Conservation (phyloP, 352 stramenopile species). For the Globisporangium rhizosaccharum region DNA sequence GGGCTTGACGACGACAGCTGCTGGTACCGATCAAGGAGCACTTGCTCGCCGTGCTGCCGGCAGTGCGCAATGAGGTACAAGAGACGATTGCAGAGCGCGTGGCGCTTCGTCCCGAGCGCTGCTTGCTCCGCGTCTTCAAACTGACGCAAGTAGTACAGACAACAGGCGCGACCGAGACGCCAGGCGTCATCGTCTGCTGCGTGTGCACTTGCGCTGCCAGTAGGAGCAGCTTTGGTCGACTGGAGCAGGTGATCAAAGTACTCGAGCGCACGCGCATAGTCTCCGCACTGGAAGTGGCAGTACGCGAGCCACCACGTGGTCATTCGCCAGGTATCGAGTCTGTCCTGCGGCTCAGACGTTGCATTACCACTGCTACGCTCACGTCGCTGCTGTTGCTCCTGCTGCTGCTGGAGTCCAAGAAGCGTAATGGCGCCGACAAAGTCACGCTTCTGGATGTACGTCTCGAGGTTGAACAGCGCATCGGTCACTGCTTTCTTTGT, state of each 20-base stretch:
- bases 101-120: conserved; percentile 33
- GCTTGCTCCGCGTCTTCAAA: conserved; percentile 47
- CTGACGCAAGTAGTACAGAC: conserved; percentile 42
- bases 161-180: conserved; percentile 48
- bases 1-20: conserved; percentile 25
- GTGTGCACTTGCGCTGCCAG: background rate
- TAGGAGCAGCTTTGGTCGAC: background rate
- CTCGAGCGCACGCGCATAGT: conserved; percentile 34
- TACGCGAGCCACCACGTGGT: conserved; percentile 70
- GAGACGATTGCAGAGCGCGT: conserved; percentile 44
- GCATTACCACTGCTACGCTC: background rate
- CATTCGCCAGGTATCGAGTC: conserved; percentile 12
- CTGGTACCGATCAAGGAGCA: conserved; percentile 81
- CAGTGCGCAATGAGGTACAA: conserved; percentile 41
- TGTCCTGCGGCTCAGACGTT: background rate
- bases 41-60: conserved; percentile 52
- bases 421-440: conserved; percentile 20
- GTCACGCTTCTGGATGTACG: conserved; percentile 19
- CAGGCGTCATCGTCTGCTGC: conserved; percentile 26
- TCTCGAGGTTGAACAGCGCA: conserved; percentile 15
- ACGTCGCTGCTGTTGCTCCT: conserved; percentile 1
- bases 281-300: conserved; percentile 55
- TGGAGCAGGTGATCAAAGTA: conserved; percentile 52
- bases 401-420: conserved; percentile 16
- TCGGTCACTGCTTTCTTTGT: background rate